A percentile compares a stretch with the other conserved stretches of the same genome.
Conservation (phyloP, 2,329 filamentous ascomycete species). For the Cercospora sp. region DNA sequence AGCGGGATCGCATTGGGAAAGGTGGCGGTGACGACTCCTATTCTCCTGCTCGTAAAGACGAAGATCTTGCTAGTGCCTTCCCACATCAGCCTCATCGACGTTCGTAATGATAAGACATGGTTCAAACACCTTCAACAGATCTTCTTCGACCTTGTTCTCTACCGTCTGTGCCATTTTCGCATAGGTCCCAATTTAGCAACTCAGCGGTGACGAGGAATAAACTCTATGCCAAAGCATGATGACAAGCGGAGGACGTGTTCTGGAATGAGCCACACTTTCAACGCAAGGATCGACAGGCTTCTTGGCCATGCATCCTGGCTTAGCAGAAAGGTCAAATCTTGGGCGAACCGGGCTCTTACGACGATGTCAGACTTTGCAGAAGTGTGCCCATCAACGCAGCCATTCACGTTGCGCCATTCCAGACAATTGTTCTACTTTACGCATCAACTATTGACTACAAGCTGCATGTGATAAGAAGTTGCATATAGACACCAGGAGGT, state of each 20-base stretch:
- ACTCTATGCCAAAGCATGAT: not conserved
- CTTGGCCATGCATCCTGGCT: not conserved
- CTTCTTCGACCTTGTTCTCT: not conserved
- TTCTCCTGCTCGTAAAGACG: not conserved
- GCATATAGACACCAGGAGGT: not conserved
- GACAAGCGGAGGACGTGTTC: not conserved
- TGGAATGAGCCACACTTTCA: not conserved
- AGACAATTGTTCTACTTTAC: not conserved
- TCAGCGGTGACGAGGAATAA: not conserved
- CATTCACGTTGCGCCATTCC: not conserved
- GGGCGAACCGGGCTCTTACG: not conserved
- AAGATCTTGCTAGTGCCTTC: not conserved
- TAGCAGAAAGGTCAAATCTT: not conserved
- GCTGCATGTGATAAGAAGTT: not conserved
- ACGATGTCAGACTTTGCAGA: not conserved
- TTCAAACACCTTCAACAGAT: not conserved
- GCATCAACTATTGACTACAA: not conserved
- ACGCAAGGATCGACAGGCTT: not conserved
- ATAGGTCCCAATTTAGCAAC: not conserved
- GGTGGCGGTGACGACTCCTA: not conserved
- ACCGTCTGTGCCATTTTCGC: not conserved
- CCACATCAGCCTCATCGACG: not conserved
- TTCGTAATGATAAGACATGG: not conserved
- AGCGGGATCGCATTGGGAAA: not conserved
- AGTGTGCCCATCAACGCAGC: not conserved